A percentile compares a stretch with the other conserved stretches of the same genome.
phyloP scores from a whole-genome alignment of 352 stramenopile genomes.

The Phytopythium boreale region DNA sequence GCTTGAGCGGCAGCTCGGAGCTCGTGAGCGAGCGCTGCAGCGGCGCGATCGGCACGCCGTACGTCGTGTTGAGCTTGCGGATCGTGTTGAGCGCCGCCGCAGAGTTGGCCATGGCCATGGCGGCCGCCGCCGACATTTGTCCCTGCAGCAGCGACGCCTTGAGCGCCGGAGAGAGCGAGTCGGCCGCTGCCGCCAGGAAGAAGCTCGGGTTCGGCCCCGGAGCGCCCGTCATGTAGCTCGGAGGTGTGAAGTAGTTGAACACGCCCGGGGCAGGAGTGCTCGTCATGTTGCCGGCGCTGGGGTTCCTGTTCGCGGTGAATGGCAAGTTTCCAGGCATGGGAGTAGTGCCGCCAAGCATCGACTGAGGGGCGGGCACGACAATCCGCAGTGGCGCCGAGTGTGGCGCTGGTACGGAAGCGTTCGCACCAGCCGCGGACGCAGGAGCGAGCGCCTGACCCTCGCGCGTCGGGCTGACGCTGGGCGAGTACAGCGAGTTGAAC shows the following conservation, averaged over 20 bases:
- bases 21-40: conserved; percentile 32
- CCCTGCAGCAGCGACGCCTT: conserved; percentile 27
- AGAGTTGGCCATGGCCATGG: conserved; percentile 56
- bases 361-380: conserved; percentile 21
- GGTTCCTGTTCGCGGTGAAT: background rate
- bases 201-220: conserved; percentile 34
- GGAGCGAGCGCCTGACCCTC: background rate
- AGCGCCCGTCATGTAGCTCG: conserved; percentile 29
- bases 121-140: conserved; percentile 29
- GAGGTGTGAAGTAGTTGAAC: conserved; percentile 66
- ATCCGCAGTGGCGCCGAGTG: conserved; percentile 13
- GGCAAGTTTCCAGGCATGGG: conserved; percentile 8
- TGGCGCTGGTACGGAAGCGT: background rate
- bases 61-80: conserved; percentile 49
- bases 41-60: conserved; percentile 48
- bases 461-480: conserved; percentile 9
- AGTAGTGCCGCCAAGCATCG: background rate
- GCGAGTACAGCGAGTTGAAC: conserved; percentile 68
- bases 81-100: conserved; percentile 49
- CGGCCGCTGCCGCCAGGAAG: conserved; percentile 30
- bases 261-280: conserved; percentile 11
- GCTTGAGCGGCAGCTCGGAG: conserved; percentile 35
- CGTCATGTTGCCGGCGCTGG: background rate
- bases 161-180: conserved; percentile 35
- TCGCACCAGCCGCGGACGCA: background rate